These are phyloP conservation scores for Phytophthora brassicae DNA, from an alignment of 352 stramenopile species.

Conservation along the genomic window DNA sequence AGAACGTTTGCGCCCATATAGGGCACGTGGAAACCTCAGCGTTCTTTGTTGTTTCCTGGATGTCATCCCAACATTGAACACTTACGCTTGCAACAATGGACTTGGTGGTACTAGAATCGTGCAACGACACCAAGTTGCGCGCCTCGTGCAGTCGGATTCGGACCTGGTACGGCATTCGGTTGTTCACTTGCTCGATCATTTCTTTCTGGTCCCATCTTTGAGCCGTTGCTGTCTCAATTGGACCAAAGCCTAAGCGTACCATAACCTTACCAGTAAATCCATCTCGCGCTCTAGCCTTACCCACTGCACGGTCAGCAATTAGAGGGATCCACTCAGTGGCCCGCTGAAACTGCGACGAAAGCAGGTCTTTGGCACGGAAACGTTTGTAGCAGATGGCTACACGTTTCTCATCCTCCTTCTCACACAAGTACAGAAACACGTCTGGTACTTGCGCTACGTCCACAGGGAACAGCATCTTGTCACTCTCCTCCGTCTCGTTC, in stretches of 20 bases:
- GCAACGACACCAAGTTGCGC: conserved; percentile 34
- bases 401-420: conserved; percentile 59
- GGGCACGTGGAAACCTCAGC: conserved; percentile 32
- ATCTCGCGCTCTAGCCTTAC: conserved; percentile 44
- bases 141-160: conserved; percentile 68
- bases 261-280: conserved; percentile 72
- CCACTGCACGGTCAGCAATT: conserved; percentile 60
- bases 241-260: conserved; percentile 68
- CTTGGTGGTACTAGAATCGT: conserved; percentile 37
- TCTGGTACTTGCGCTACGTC: conserved; percentile 73
- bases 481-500: conserved; percentile 75
- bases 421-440: conserved; percentile 79
- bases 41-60: conserved; percentile 37
- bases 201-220: conserved; percentile 61
- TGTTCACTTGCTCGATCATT: conserved; percentile 59
- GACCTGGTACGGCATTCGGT: conserved; percentile 71
- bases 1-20: conserved; percentile 59
- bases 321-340: conserved; percentile 65
- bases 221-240: conserved; percentile 45
- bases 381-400: conserved; percentile 74
- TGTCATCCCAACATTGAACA: conserved; percentile 62
- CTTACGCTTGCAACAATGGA: conserved; percentile 54
- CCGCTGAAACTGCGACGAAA: conserved; percentile 42
- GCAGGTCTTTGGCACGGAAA: conserved; percentile 64
- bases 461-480: conserved; percentile 62